A percentile compares a stretch with the other conserved stretches of the same genome.
Conservation (phyloP, 345 rosid species). For the Raphanus raphanistrum region DNA sequence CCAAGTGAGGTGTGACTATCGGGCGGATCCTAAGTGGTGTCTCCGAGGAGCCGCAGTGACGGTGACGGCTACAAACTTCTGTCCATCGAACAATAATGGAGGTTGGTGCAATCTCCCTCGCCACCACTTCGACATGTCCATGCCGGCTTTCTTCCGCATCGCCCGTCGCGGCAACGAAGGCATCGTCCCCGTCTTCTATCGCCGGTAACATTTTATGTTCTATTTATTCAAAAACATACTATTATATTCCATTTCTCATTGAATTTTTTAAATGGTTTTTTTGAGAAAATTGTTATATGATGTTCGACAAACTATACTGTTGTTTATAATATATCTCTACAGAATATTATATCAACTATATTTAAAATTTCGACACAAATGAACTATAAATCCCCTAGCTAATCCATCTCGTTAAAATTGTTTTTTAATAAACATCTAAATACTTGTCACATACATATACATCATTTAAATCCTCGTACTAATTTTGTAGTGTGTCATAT, state of each 20-base stretch:
- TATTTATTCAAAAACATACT: background rate
- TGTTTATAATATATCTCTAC: background rate
- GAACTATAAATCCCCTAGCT: background rate
- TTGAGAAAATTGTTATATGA: background rate
- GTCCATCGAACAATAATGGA: slow-evolving; percentile 73
- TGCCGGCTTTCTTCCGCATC: slow-evolving; percentile 68
- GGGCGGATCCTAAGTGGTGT: slow-evolving; percentile 77
- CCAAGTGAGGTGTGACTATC: slow-evolving; percentile 55
- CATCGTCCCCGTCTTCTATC: slow-evolving; percentile 65
- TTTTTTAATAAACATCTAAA: background rate
- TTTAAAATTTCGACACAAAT: background rate
- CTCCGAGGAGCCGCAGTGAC: slow-evolving; percentile 56
- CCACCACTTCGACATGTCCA: slow-evolving; percentile 81
- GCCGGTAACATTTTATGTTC: slow-evolving; percentile 43
- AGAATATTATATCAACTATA: too few relatives aligned
- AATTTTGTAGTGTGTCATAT: background rate
- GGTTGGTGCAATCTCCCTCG: slow-evolving; percentile 86
- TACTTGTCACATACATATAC: background rate
- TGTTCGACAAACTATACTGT: background rate
- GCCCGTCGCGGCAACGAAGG: slow-evolving; percentile 76
- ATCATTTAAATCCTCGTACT: background rate
- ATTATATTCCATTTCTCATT: background rate
- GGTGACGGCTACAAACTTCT: slow-evolving; percentile 76
- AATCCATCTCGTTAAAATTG: background rate
- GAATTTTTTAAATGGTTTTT: background rate